Conservation (phyloP, 1,139 yeast species). For the Blastobotrys arbuscula region DNA sequence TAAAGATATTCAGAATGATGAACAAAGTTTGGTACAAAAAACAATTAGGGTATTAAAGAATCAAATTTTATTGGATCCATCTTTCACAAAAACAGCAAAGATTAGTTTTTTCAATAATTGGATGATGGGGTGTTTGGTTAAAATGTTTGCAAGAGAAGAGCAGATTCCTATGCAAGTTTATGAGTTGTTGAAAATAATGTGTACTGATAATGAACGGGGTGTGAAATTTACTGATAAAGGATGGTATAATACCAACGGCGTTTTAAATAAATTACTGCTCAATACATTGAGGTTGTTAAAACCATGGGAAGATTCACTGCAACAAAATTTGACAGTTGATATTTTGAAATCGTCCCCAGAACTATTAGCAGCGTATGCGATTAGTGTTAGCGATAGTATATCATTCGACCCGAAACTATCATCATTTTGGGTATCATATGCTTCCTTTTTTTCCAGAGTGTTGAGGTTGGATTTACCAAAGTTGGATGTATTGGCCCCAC, state of each 20-base stretch:
- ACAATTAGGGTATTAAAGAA: slow-evolving; percentile 47
- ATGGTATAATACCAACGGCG: slow-evolving; percentile 39
- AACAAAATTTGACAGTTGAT: slow-evolving; percentile 50
- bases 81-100: slow-evolving; percentile 64
- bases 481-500: slow-evolving; percentile 25
- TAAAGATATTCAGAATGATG: slow-evolving; percentile 54
- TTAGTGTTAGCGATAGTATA: slow-evolving; percentile 43
- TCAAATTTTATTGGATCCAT: slow-evolving; percentile 52
- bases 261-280: slow-evolving; percentile 56
- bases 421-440: slow-evolving; percentile 77
- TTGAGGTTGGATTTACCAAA: slow-evolving; percentile 51
- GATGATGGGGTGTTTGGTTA: slow-evolving; percentile 54
- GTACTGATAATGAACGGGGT: slow-evolving; percentile 53
- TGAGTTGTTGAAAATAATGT: slow-evolving; percentile 46
- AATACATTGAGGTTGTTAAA: slow-evolving; percentile 59
- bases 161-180: slow-evolving; percentile 36
- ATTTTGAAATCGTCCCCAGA: slow-evolving; percentile 58
- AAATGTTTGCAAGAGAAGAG: slow-evolving; percentile 43
- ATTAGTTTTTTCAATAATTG: slow-evolving; percentile 75
- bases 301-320: slow-evolving; percentile 73
- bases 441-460: slow-evolving; percentile 55
- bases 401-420: slow-evolving; percentile 64
- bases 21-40: slow-evolving; percentile 40
- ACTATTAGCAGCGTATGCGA: slow-evolving; percentile 65
- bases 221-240: slow-evolving; percentile 57